Base-by-base conservation (phyloP, 805 yeast genomes). In the Sungouiozyma intestinalis region DNA sequence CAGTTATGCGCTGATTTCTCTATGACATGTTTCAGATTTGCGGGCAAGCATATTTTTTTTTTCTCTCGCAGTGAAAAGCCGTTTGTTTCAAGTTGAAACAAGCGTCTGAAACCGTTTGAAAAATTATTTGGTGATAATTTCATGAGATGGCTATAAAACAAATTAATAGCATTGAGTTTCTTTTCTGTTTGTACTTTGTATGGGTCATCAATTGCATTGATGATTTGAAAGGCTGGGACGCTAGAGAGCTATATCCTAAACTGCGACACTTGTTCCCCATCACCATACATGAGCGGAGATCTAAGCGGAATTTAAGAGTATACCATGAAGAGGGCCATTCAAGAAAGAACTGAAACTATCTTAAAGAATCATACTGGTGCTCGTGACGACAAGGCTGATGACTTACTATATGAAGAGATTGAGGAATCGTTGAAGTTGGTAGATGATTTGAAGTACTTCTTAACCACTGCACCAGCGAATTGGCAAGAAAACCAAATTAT, bases 391-490 rank as follows among this genome's bases (percentile, higher is more conserved):
- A 39, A 32, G 11, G 39, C 11, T 1, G 13, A 31, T 13, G 16
- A 31, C 2, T 16, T 33, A 4, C 27, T 31, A 14, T 33, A 35
- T 3, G 35, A 40, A 5, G 44, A 38, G 14, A 33, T 66, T 2
- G 72, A 69, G 43, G 84, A 77, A 53, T 71, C 82, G 11, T 60
- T 47, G 39, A 66, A 79, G 42, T 65, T 78, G 38, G 79, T 82
- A 18, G 86, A 82, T 49, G 92, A 84, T 56, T 63, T 88, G 50
- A 86, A 86, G 66, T 82, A 82, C 63, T 90, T 92, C 55, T 66
- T 90, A 35, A 85, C 86, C 2, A 85, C 95, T 0, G 97, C 97
- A 0, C 97, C 98, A 0, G 92, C 92, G 3, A 83, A 81, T 55
- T 90, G 97, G 95, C 87, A 80, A 57, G 84, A 79, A 45, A 81